These are phyloP conservation scores for Epithele typhae DNA, from an alignment of 768 basidiomycete species.

Conservation along the genomic window DNA sequence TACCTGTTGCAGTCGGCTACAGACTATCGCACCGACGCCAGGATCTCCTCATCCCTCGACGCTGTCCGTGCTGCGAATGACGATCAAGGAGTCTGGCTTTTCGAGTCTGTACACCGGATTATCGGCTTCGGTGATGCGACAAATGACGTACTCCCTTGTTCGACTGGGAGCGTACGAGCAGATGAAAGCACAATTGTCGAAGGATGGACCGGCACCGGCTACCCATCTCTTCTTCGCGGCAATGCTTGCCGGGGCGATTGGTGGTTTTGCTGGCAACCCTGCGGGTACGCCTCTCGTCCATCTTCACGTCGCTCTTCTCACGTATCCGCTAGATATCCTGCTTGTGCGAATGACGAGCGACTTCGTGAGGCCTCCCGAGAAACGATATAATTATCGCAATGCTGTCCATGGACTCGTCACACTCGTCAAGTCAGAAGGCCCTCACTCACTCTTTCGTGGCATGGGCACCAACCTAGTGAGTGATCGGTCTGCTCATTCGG, in stretches of 20 bases:
- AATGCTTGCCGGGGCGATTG: constrained; percentile 71
- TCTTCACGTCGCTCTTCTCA: not conserved
- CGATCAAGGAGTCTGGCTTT: constrained; percentile 64
- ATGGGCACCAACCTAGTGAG: constrained; percentile 74
- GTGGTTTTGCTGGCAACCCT: constrained; percentile 84
- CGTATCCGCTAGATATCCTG: constrained; percentile 48
- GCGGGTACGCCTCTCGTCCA: constrained; percentile 42
- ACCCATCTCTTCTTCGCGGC: constrained; percentile 59
- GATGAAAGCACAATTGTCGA: constrained; percentile 55
- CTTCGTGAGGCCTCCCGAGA: constrained; percentile 64
- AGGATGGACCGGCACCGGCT: constrained; percentile 47
- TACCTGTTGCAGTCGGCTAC: constrained; percentile 61
- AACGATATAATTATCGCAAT: constrained; percentile 75
- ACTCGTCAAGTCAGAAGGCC: constrained; percentile 66
- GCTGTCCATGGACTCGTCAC: constrained; percentile 67
- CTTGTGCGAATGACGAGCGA: constrained; percentile 90
- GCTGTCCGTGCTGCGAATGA: constrained; percentile 56
- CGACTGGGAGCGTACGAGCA: constrained; percentile 81
- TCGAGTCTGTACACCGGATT: constrained; percentile 78
- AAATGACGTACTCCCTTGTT: constrained; percentile 90
- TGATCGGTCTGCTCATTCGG: not conserved
- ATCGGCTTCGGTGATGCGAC: constrained; percentile 77
- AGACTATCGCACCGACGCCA: constrained; percentile 50
- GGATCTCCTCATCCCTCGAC: constrained; percentile 56
- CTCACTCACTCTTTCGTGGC: constrained; percentile 65